Base-by-base conservation (phyloP, 2,329 filamentous ascomycete genomes). In the Penicillium hesseltinei region DNA sequence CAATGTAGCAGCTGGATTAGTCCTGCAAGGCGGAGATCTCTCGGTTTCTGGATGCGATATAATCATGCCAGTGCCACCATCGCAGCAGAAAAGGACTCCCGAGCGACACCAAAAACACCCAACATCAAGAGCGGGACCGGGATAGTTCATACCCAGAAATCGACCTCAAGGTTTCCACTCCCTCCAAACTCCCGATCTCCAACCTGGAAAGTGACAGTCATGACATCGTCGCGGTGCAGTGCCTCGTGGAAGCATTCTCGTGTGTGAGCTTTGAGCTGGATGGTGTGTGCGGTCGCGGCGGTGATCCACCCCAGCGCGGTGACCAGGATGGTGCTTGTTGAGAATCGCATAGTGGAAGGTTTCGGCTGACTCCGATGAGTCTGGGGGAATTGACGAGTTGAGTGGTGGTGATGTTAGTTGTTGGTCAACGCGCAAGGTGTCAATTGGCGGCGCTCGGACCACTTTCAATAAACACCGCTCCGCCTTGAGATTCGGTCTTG, bases 131-230 rank as follows among this genome's bases (percentile, higher is more conserved):
- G 54, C 13, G 40, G 51, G 44, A 56, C 25, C n/a, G 54, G 51
- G 47, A 47, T 31, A 39, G 25, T 51, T 68, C 86, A 66, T 86
- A 97, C 94, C 92, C 92, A 97, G 75, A 99, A 99, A 77, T 99
- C 94, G 72, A 99, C 89, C 67, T 97, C 92, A 59, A 99, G 81
- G 73, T 97, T 97, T 35, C 93, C 93, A 57, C 92, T 92, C 51
- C 90, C 90, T 51, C 93, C 93, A 77, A 96, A 97, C 75, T 99
- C 94, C 66, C 93, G 83, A 75, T 99, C 94, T 73, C 94, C 94
- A 58, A 97, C 93, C 80, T 97, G 94, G 83, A 95, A 99, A 31
- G 92, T 96, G 59, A 99, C 92, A 9, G 92, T 97, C 94, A 99
- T 99, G 78, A 89, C 90, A 81, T 99, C 94, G 77, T 96, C 94